Percentiles rank a stretch among this genome's conserved stretches.
Conservation (phyloP, 1,139 yeast species). For the Debaryomyces nepalensis region DNA sequence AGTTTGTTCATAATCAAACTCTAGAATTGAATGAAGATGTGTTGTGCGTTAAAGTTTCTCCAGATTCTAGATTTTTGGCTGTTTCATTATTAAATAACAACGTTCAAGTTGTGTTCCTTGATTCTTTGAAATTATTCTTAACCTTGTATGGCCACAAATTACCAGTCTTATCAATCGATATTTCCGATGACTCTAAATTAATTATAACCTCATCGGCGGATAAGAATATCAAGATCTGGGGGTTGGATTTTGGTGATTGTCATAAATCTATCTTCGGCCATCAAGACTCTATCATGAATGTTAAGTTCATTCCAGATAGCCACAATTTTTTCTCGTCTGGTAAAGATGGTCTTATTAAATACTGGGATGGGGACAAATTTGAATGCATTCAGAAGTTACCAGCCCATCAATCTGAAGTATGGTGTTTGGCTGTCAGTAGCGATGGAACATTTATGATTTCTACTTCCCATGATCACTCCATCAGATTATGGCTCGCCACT, state of each 20-base stretch:
- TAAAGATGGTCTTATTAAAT: slow-evolving; percentile 86
- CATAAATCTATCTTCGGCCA: slow-evolving; percentile 96
- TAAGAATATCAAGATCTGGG: slow-evolving; percentile 97
- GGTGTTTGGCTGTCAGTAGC: slow-evolving; percentile 80
- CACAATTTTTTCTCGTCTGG: slow-evolving; percentile 91
- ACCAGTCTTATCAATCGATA: slow-evolving; percentile 90
- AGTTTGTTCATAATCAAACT: slow-evolving; percentile 74
- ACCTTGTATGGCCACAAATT: slow-evolving; percentile 94
- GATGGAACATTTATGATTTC: slow-evolving; percentile 78
- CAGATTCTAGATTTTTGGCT: slow-evolving; percentile 77
- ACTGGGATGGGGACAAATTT: slow-evolving; percentile 98
- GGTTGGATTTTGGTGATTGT: slow-evolving; percentile 97
- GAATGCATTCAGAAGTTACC: slow-evolving; percentile 87
- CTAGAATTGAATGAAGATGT: slow-evolving; percentile 87
- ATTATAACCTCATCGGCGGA: slow-evolving; percentile 94
- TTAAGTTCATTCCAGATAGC: slow-evolving; percentile 77
- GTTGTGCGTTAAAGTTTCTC: slow-evolving; percentile 78
- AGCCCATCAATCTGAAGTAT: slow-evolving; percentile 91
- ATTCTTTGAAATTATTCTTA: slow-evolving; percentile 81
- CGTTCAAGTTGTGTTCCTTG: slow-evolving; percentile 88
- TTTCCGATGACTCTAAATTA: slow-evolving; percentile 83
- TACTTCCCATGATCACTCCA: slow-evolving; percentile 93
- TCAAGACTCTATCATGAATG: slow-evolving; percentile 92
- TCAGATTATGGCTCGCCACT: slow-evolving; percentile 88
- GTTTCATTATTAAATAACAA: slow-evolving; percentile 88